Evolutionary conservation across 2,329 filamentous ascomycete genomes (phyloP).

Genomic region (Chaetomium globosum): DNA sequence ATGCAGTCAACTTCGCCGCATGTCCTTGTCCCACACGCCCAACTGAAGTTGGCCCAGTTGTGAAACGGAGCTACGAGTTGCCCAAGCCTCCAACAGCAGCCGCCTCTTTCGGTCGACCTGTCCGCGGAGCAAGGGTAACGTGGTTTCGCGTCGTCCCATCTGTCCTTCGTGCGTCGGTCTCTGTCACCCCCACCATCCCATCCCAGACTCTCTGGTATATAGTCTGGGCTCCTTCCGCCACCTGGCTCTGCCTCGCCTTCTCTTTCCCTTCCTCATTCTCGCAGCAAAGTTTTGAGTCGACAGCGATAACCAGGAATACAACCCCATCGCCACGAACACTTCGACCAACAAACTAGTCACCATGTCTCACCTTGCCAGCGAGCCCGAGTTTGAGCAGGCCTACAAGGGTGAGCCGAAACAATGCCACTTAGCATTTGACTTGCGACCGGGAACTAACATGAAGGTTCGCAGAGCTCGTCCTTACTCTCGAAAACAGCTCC

Average conservation of each 20-base stretch:
- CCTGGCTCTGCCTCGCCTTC: constrained; percentile 10
- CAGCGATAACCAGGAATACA: constrained; percentile 19
- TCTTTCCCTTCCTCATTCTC: constrained; percentile 22
- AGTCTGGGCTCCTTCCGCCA: constrained; percentile 19
- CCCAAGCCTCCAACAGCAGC: constrained; percentile 16
- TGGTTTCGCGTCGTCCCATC: constrained; percentile 21
- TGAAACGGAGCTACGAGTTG: constrained; percentile 26
- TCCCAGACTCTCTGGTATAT: constrained; percentile 26
- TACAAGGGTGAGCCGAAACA: constrained; percentile 84
- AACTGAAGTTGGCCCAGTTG: constrained; percentile 17
- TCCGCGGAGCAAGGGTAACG: constrained; percentile 21
- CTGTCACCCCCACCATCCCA: constrained; percentile 20
- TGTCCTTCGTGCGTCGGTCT: constrained; percentile 13
- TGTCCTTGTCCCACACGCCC: constrained; percentile 19
- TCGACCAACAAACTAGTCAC: constrained; percentile 35
- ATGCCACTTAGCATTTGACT: constrained; percentile 8
- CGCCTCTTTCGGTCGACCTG: constrained; percentile 25
- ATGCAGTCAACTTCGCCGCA: constrained; percentile 26
- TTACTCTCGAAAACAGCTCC: constrained; percentile 88
- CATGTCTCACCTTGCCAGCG: constrained; percentile 82
- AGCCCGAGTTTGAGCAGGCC: constrained; percentile 99
- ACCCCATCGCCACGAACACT: constrained; percentile 6
- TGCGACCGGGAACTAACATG: constrained; percentile 20
- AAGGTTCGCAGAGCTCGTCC: constrained; percentile 73
- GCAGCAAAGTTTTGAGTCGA: constrained; percentile 20